Conservation (phyloP, 1,139 yeast genomes). For the Sugiyamaella pinicola region DNA sequence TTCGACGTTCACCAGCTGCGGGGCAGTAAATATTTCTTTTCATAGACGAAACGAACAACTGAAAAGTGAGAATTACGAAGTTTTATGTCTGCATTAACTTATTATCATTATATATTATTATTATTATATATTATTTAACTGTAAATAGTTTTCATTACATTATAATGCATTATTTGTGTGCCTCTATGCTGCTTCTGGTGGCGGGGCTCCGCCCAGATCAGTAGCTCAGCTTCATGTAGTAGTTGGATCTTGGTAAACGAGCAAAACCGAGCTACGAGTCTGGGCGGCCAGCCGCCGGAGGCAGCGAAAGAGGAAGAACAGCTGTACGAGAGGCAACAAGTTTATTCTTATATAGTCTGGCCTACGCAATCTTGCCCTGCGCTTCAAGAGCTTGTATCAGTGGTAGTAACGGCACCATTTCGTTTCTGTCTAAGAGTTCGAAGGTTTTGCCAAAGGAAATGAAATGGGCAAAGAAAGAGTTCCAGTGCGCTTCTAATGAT, state of each 20-base stretch:
- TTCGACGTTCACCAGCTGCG: slow-evolving; percentile 76
- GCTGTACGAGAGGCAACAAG: neutral
- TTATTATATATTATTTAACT: neutral
- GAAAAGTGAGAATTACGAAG: too few relatives aligned
- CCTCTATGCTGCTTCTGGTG: neutral
- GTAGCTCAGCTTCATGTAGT: neutral
- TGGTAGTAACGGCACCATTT: slow-evolving; percentile 74
- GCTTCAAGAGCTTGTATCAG: slow-evolving; percentile 77
- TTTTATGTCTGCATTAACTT: too few relatives aligned
- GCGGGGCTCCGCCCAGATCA: neutral
- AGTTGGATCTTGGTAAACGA: neutral
- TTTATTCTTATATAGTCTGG: neutral
- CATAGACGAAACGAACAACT: too few relatives aligned
- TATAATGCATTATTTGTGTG: too few relatives aligned
- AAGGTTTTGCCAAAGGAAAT: slow-evolving; percentile 84
- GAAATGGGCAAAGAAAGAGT: slow-evolving; percentile 95
- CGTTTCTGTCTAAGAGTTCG: slow-evolving; percentile 73
- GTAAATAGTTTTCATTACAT: neutral
- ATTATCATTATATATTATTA: neutral
- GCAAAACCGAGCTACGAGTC: too few relatives aligned
- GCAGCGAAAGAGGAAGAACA: too few relatives aligned
- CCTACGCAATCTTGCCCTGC: slow-evolving; percentile 72
- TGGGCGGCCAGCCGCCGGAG: too few relatives aligned
- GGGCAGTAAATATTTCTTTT: slow-evolving; percentile 80
- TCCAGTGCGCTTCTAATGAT: slow-evolving; percentile 96